These are phyloP conservation scores for Metarhizium sp. DNA, from an alignment of 2,329 filamentous ascomycete species.

Conservation along the genomic window DNA sequence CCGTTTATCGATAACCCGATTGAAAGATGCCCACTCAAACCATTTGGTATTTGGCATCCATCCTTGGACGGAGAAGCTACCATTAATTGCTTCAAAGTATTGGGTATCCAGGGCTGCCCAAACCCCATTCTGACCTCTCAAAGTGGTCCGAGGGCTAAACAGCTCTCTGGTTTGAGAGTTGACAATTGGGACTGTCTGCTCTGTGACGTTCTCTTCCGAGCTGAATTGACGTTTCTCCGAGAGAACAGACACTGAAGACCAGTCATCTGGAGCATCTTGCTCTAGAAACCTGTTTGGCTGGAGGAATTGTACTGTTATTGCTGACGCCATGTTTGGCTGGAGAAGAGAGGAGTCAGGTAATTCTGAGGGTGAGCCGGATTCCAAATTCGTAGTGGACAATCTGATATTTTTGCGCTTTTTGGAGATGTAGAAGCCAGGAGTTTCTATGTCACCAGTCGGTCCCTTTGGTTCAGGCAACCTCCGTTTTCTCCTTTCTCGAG, in stretches of 20 bases:
- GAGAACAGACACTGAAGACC: neutral
- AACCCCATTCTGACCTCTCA: conserved; percentile 15
- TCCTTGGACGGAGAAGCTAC: conserved; percentile 33
- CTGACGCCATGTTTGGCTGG: neutral
- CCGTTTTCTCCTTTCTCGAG: conserved; percentile 8
- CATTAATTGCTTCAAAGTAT: conserved; percentile 26
- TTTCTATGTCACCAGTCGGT: neutral
- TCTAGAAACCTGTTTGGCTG: conserved; percentile 6
- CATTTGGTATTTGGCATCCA: conserved; percentile 32
- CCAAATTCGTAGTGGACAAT: neutral
- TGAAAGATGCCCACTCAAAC: conserved; percentile 23
- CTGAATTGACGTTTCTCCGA: neutral
- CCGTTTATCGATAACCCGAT: conserved; percentile 19
- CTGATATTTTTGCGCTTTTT: neutral
- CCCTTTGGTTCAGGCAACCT: neutral
- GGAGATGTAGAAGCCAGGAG: neutral
- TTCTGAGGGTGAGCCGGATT: neutral
- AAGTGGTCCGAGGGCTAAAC: conserved; percentile 6
- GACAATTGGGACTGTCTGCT: neutral
- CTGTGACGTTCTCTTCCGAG: neutral
- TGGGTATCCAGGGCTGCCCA: conserved; percentile 22
- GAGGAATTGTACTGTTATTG: conserved; percentile 2
- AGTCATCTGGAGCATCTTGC: conserved; percentile 1
- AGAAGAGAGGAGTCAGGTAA: neutral
- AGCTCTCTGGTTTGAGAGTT: neutral